These are phyloP conservation scores for Anthracocystis panici-leucophaei DNA, from an alignment of 1,284 basidiomycete genomes.

Conservation along the genomic window DNA sequence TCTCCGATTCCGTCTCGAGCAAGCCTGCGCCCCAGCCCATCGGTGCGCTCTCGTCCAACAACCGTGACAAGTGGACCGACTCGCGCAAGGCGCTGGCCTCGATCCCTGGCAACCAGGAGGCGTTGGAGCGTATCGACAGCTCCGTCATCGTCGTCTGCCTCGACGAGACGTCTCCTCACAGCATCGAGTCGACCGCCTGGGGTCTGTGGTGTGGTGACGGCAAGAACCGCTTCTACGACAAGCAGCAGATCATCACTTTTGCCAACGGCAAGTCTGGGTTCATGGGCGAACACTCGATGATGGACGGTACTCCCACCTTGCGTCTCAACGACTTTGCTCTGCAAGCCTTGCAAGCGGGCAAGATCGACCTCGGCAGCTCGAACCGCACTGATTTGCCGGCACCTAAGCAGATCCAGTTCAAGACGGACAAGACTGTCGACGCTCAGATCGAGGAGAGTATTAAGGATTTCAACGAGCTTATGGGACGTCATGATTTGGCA, in stretches of 20 bases:
- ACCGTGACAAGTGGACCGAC: conserved; percentile 90
- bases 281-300: conserved; percentile 92
- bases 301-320: conserved; percentile 96
- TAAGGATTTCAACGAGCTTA: conserved; percentile 80
- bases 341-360: conserved; percentile 81
- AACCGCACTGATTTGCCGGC: conserved; percentile 73
- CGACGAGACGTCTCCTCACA: conserved; percentile 83
- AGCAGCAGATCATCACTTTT: conserved; percentile 80
- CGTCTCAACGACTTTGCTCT: conserved; percentile 95
- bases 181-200: conserved; percentile 79
- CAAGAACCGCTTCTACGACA: conserved; percentile 94
- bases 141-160: conserved; percentile 88
- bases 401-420: conserved; percentile 80
- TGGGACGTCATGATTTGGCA: conserved; percentile 83
- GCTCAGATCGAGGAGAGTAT: conserved; percentile 75
- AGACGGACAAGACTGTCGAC: conserved; percentile 75
- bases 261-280: conserved; percentile 95
- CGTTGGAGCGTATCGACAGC: conserved; percentile 87
- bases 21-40: conserved; percentile 75
- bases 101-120: conserved; percentile 76
- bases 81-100: conserved; percentile 74
- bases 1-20: conserved; percentile 77
- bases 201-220: conserved; percentile 91
- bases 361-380: conserved; percentile 76
- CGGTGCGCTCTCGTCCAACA: conserved; percentile 86